Evolutionary conservation across 805 yeast genomes (phyloP).

Genomic region (Candida jianshihensis): DNA sequence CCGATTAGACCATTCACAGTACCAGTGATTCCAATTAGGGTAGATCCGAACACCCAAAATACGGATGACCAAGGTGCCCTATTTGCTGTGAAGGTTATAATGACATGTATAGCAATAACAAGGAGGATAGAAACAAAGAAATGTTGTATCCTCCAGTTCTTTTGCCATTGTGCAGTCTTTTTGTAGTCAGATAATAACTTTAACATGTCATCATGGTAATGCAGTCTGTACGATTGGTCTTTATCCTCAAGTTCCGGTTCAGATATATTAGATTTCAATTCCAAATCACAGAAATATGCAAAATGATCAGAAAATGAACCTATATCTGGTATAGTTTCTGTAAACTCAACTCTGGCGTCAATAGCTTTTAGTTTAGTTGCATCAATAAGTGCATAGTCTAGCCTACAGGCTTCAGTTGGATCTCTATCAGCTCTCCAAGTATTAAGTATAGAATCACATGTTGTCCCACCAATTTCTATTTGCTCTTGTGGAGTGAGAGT

Average conservation of each 20-base stretch:
- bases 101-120: conserved; percentile 47
- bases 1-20: conserved; percentile 72
- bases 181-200: conserved; percentile 39
- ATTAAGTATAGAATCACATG: conserved; percentile 83
- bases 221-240: conserved; percentile 1
- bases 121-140: conserved; percentile 48
- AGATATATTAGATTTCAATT: conserved; percentile 15
- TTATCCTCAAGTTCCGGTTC: background rate
- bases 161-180: conserved; percentile 52
- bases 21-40: conserved; percentile 58
- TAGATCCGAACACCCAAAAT: conserved; percentile 51
- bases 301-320: conserved; percentile 92
- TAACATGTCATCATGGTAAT: conserved; percentile 43
- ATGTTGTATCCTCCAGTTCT: conserved; percentile 58
- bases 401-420: conserved; percentile 52
- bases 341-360: conserved; percentile 66
- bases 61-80: conserved; percentile 57
- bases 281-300: conserved; percentile 53
- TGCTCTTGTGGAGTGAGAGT: conserved; percentile 52
- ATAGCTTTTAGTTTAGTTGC: conserved; percentile 41
- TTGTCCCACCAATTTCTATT: conserved; percentile 67
- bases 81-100: conserved; percentile 51
- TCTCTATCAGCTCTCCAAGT: conserved; percentile 60
- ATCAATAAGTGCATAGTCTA: conserved; percentile 86
- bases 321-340: conserved; percentile 56